Conservation (phyloP, 139 green algal species). For the Spirogloea muscicola region DNA sequence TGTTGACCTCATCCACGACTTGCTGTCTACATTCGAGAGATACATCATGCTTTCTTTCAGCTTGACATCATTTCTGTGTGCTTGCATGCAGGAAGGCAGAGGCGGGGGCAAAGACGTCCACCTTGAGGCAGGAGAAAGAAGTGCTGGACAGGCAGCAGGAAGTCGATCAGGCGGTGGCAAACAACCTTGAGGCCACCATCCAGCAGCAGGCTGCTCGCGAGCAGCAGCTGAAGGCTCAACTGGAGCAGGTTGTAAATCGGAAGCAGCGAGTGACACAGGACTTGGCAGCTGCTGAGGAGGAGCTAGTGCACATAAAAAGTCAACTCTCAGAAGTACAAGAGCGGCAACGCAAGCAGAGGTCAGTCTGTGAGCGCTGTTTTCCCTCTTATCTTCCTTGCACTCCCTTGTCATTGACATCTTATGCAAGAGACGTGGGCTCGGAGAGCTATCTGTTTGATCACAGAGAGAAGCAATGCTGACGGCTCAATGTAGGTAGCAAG, state of each 20-base stretch:
- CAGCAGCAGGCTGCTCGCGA: constrained; percentile 48
- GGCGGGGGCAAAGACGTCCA: constrained; percentile 48
- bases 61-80: background rate
- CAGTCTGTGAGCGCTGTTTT: no score
- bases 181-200: constrained; percentile 40
- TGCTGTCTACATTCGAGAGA: background rate
- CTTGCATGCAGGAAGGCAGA: constrained; percentile 39
- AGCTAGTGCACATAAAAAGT: constrained; percentile 44
- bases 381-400: no score
- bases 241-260: constrained; percentile 16
- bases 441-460: no score
- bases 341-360: no score
- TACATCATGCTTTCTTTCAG: background rate
- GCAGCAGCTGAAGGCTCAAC: constrained; percentile 14
- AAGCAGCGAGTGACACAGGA: constrained; percentile 14
- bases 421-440: no score
- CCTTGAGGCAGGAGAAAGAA: constrained; percentile 49
- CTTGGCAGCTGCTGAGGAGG: constrained; percentile 31
- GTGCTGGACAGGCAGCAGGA: constrained; percentile 23
- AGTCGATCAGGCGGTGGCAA: constrained; percentile 56
- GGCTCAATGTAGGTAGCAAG: no score
- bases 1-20: background rate
- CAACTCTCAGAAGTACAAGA: no score
- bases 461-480: no score
- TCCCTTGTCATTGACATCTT: no score